Evolutionary conservation across 176 grass and related monocot genomes (phyloP), one percentile per base, ranked within the genome.

Genomic region (Otatea glauca): DNA sequence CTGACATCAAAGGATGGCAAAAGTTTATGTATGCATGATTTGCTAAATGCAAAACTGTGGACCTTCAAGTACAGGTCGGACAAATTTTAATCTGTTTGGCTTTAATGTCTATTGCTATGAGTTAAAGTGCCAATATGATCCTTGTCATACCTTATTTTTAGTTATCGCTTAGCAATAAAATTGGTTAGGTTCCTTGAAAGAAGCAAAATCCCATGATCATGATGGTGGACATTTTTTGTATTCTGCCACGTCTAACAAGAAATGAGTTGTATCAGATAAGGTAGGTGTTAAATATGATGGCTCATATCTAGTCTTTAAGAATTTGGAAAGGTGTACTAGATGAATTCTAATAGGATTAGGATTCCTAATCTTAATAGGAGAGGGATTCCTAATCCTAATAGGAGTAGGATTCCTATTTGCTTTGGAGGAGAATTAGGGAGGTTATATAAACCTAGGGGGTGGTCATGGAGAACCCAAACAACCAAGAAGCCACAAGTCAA

Each of bases 21-120:
- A 64, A 85, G 72, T 76, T 84, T 99, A 77, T 76, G 81, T 48
- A 99, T 99, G 92, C 84, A 91, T 60, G 97, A 99, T 84, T 87
- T 94, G 20, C 74, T 89, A 81, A 94, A 86, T 76, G 87, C 84
- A 41, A 84, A 94, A 55, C 47, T 86, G 12, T 99, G 97, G 93
- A 93, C 93, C 62, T 99, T 99, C 80, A 96, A 92, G 74, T 96
- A 96, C 84, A 94, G 94, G 97, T 99, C 60, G 21, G 25, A 1
- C 4, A 84, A 4, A 44, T 64, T 44, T 2, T 74, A 4, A 17
- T 55, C n/a, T 25, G 66, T 41, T 77, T 68, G 38, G 37, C 41
- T 49, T 34, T 61, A 51, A 41, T 54, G 9, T 35, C 66, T 72
- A 42, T 63, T 82, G 67, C 49, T 44, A 41, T 55, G 24, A 64